Evolutionary conservation across 202 grass and related monocot genomes (phyloP), one percentile per base, ranked within the genome.

Genomic region (Elaeis oleifera): DNA sequence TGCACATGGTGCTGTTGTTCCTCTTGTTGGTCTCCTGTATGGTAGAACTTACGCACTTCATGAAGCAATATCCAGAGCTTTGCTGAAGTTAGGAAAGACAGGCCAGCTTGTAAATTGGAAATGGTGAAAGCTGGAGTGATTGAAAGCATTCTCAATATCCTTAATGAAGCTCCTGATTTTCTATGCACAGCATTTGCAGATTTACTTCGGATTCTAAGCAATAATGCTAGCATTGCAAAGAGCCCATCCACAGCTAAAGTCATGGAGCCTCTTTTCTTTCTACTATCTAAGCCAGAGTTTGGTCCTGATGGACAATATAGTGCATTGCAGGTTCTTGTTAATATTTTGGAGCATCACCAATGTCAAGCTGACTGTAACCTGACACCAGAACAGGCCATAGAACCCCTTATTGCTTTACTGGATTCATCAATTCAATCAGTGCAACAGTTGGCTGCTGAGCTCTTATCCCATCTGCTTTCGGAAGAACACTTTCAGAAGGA

Each of bases 261-360:
- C 66, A 88, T 99, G 39, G 85, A 74, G 3, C 95, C 95, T 75
- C 85, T 99, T 80, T 99, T 99, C 83, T 84, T 76, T 74, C 75
- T 99, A 63, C 59, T 99, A 62, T 94, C 83, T 51, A 99, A 92
- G 78, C 69, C 82, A 78, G 89, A 94, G 56, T 90, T 92, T 71
- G 86, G 89, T 69, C 88, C 88, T 74, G 95, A 99, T 80, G 95
- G 95, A 23, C 95, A 94, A 69, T 87, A 99, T 68, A 94, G 83
- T 64, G 83, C 85, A 29, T 74, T 99, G 63, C 95, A 99, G 76
- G 85, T 99, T 80, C 88, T 99, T 75, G 89, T 99, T 36, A 99
- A 99, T 76, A 94, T 99, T 74, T 82, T 99, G 72, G 95, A 99
- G 75, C 95, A 99, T 77, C 95, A 89, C 36, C 82, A 90, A 80